phyloP scores from a whole-genome alignment of 1,284 basidiomycete genomes.

The Trametes versicolor region DNA sequence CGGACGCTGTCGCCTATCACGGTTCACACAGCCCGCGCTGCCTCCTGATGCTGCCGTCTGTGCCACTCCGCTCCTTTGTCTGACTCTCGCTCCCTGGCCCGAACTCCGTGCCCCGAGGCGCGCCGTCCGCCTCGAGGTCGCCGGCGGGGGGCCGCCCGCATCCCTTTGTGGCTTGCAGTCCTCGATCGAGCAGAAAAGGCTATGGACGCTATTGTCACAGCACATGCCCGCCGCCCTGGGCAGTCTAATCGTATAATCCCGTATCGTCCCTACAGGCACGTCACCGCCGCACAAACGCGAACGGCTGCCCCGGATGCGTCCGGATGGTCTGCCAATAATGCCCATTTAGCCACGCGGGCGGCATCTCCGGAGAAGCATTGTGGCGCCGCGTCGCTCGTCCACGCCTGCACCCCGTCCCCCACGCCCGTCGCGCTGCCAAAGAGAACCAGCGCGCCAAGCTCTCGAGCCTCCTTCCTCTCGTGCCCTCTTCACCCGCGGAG shows the following conservation, averaged over 20 bases:
- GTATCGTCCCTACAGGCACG: slow-evolving; percentile 1
- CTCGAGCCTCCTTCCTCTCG: not conserved
- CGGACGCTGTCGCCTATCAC: slow-evolving; percentile 25
- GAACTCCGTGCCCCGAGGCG: slow-evolving; percentile 15
- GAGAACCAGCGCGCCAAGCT: not conserved
- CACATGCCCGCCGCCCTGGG: slow-evolving; percentile 1
- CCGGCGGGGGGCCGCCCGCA: slow-evolving; percentile 5
- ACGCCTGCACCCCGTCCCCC: not conserved
- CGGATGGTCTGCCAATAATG: not conserved
- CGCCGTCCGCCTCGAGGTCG: slow-evolving; percentile 23
- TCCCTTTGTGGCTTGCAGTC: slow-evolving; percentile 13
- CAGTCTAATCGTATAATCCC: slow-evolving; percentile 13
- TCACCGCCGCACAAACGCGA: slow-evolving; percentile 6
- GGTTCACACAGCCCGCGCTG: slow-evolving; percentile 5
- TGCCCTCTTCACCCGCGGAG: slow-evolving; percentile 23
- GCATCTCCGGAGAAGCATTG: slow-evolving; percentile 23
- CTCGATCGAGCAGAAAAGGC: slow-evolving; percentile 25
- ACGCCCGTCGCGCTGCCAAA: not conserved
- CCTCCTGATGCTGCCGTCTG: slow-evolving; percentile 14
- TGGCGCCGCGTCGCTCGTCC: slow-evolving; percentile 16
- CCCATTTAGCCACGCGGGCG: slow-evolving; percentile 19
- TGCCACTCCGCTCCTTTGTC: slow-evolving; percentile 31
- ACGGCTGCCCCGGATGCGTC: not conserved
- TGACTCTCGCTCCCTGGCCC: slow-evolving; percentile 13
- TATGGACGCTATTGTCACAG: slow-evolving; percentile 25